Evolutionary conservation across 495 filamentous ascomycete species (phyloP), one percentile per base, ranked within the genome.

Genomic region (Oidiodendron maius): DNA sequence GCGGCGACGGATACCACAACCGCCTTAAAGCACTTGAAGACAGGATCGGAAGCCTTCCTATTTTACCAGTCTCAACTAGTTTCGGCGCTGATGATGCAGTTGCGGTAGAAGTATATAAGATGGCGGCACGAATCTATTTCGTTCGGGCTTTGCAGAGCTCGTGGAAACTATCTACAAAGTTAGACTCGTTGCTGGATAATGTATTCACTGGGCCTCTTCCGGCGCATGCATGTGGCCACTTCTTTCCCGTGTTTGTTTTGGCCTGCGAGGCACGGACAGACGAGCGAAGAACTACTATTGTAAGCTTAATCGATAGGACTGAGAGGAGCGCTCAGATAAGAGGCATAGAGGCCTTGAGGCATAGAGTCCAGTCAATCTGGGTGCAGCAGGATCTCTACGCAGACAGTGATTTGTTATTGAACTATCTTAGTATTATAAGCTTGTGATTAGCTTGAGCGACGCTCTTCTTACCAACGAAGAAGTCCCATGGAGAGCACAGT

Each of bases 231-330:
- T 55, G 46, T 44, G 25, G 35, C 24, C 52, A 55, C 35, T 56
- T 38, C n/a, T 53, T 60, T 42, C 60, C 60, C 4, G 39, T 61
- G 20, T 52, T 63, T 23, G 54, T 61, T 34, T 38, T 61, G 18
- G 42, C 47, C 46, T 58, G 55, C 46, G 58, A 61, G 37, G 55
- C 58, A 40, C 55, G 52, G 20, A 56, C 44, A 3, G 58, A 61
- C 16, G 51, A 47, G 20, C 55, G 52, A 38, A 53, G 58, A 36
- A 30, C 30, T 11, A 46, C 44, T 15, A 55, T 61, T 25, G 34
- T 63, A 6, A 49, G 44, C 49, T 30, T 59, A 35, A 56, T 59
- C 21, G 53, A 56, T 38, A 40, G 43, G 20, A 56, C 47, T n/a
- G 44, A 56, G 45, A 53, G 34, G 18, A 49, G 32, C 16, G 25